These are phyloP conservation scores for Meyerozyma smithsonii DNA, from an alignment of 1,139 yeast genomes.

Conservation along the genomic window DNA sequence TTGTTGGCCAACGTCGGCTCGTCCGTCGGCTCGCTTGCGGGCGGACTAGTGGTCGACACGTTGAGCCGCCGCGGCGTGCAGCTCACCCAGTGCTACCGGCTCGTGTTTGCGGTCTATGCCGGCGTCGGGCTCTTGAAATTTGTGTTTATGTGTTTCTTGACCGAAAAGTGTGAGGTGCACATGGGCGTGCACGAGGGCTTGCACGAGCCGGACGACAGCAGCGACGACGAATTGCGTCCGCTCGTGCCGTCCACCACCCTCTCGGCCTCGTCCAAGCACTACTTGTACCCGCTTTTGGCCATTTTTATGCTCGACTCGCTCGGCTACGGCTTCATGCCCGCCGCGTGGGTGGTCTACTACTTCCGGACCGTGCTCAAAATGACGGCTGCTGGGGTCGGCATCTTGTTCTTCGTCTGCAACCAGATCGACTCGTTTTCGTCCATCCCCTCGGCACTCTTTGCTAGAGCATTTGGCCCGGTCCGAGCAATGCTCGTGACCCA, in stretches of 20 bases:
- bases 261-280: conserved; percentile 26
- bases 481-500: conserved; percentile 73
- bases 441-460: conserved; percentile 65
- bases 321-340: conserved; percentile 84
- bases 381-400: conserved; percentile 42
- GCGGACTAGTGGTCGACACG: conserved; percentile 56
- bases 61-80: conserved; percentile 29
- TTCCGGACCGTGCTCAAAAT: conserved; percentile 42
- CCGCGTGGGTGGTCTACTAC: conserved; percentile 84
- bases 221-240: conserved; percentile 7
- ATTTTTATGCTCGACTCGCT: conserved; percentile 75
- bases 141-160: conserved; percentile 47
- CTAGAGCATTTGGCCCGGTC: conserved; percentile 71
- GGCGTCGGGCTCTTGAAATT: conserved; percentile 53
- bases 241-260: conserved; percentile 17
- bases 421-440: conserved; percentile 58
- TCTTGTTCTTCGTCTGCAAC: conserved; percentile 58
- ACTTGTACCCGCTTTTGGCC: conserved; percentile 37
- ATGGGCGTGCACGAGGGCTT: background rate
- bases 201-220: conserved; percentile 6
- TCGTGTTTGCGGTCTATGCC: conserved; percentile 56
- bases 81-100: conserved; percentile 46
- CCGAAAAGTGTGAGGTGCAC: conserved; percentile 49
- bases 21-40: conserved; percentile 65
- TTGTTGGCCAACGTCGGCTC: conserved; percentile 69